Percentiles rank a stretch among this genome's conserved stretches.
Evolutionary conservation across 2,329 filamentous ascomycete species (phyloP).

Genomic region (Fusarium compactum): DNA sequence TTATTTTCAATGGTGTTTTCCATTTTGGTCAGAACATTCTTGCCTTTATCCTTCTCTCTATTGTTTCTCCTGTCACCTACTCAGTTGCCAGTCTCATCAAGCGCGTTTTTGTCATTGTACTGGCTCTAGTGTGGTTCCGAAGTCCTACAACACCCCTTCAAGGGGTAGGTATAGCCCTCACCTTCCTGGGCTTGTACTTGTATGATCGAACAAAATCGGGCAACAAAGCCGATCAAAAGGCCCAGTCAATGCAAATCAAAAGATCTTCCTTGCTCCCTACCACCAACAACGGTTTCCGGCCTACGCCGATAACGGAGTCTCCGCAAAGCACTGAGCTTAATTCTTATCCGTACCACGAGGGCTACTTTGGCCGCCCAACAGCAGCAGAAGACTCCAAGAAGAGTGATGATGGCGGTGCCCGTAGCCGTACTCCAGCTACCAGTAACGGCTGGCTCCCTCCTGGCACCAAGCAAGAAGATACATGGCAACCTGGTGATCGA

Average conservation of each 20-base stretch:
- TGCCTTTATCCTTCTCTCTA: constrained; percentile 90
- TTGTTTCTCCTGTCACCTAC: constrained; percentile 96
- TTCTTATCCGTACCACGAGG: constrained; percentile 60
- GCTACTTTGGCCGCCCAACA: constrained; percentile 55
- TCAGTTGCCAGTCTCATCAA: constrained; percentile 97
- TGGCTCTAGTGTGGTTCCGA: constrained; percentile 96
- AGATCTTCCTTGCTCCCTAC: constrained; percentile 73
- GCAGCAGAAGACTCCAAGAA: constrained; percentile 65
- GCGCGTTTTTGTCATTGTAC: constrained; percentile 94
- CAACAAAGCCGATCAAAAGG: constrained; percentile 87
- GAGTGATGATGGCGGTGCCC: constrained; percentile 62
- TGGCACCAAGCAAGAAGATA: constrained; percentile 87
- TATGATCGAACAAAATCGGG: constrained; percentile 94
- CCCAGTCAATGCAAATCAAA: constrained; percentile 65
- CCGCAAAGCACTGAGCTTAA: constrained; percentile 45
- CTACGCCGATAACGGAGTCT: constrained; percentile 41
- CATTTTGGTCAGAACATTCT: constrained; percentile 98
- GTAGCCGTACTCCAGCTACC: constrained; percentile 57
- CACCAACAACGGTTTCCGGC: constrained; percentile 55
- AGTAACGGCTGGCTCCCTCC: constrained; percentile 75
- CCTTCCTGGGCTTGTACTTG: constrained; percentile 91
- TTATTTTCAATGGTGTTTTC: constrained; percentile 95
- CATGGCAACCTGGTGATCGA: constrained; percentile 69
- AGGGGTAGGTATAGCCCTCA: constrained; percentile 85
- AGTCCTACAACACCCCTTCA: constrained; percentile 87